phyloP scores from a whole-genome alignment of 2,329 filamentous ascomycete species.

The Xylaria sp. region DNA sequence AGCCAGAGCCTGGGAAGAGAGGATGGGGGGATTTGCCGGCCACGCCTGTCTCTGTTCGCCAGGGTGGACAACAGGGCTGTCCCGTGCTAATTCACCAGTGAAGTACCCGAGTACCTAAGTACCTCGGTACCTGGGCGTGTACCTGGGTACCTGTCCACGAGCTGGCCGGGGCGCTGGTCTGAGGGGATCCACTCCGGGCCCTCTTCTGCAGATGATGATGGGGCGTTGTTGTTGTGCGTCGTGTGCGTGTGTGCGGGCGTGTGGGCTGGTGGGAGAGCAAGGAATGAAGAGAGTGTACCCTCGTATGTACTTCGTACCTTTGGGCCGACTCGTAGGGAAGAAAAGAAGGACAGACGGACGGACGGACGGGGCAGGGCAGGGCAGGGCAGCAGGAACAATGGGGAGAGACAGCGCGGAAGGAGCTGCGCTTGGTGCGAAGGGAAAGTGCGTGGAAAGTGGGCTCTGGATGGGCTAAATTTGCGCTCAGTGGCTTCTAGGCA shows the following conservation, averaged over 20 bases:
- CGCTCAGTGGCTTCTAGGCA: constrained; percentile 9
- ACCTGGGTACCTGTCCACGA: not conserved
- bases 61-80: constrained; percentile 13
- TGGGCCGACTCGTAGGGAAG: too few species aligned
- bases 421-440: constrained; percentile 11
- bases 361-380: not conserved
- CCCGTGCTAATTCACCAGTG: constrained; percentile 9
- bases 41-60: constrained; percentile 8
- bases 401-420: constrained; percentile 17
- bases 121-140: too few species aligned
- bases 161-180: not conserved
- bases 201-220: constrained; percentile 2
- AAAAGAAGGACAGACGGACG: not conserved
- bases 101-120: not conserved
- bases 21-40: constrained; percentile 17
- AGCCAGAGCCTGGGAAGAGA: not conserved
- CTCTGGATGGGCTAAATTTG: constrained; percentile 17
- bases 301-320: not conserved
- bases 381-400: constrained; percentile 3
- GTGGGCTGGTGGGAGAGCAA: not conserved
- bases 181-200: constrained; percentile 6
- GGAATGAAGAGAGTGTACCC: too few species aligned
- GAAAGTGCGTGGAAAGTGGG: not conserved
- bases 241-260: not conserved
- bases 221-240: not conserved